Evolutionary conservation across 306 rosid genomes (phyloP).

Genomic region (Mimosa bimucronata): DNA sequence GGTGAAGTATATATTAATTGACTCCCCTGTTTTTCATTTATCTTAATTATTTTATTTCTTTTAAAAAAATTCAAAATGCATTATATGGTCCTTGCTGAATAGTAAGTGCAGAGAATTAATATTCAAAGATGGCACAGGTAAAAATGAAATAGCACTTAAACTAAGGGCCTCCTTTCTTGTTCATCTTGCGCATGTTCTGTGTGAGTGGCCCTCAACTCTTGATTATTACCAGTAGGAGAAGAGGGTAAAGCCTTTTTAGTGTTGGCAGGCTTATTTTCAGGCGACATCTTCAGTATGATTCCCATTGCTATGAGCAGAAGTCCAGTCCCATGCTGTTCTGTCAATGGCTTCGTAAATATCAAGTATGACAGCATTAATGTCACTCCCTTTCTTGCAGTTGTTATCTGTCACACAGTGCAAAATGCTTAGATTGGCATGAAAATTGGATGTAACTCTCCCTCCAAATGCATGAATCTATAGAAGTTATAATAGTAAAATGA

Average conservation of each 20-base stretch:
- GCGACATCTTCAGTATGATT: conserved; percentile 56
- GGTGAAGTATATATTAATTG: background rate
- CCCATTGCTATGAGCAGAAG: conserved; percentile 64
- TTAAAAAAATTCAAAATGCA: background rate
- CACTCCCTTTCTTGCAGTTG: conserved; percentile 72
- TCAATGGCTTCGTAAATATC: conserved; percentile 73
- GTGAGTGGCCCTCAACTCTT: conserved; percentile 35
- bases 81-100: background rate
- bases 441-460: background rate
- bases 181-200: conserved; percentile 44
- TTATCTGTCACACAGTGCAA: conserved; percentile 51
- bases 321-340: conserved; percentile 67
- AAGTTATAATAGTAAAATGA: no score
- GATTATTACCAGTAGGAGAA: conserved; percentile 33
- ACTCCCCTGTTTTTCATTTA: background rate
- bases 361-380: conserved; percentile 64
- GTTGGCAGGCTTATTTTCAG: conserved; percentile 41
- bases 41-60: background rate
- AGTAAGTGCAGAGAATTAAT: background rate
- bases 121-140: background rate
- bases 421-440: background rate
- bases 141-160: conserved; percentile 34
- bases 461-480: background rate
- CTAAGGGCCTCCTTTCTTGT: conserved; percentile 72
- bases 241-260: conserved; percentile 37